Base-by-base conservation (phyloP, 495 filamentous ascomycete genomes). In the Penicillium chermesinum region DNA sequence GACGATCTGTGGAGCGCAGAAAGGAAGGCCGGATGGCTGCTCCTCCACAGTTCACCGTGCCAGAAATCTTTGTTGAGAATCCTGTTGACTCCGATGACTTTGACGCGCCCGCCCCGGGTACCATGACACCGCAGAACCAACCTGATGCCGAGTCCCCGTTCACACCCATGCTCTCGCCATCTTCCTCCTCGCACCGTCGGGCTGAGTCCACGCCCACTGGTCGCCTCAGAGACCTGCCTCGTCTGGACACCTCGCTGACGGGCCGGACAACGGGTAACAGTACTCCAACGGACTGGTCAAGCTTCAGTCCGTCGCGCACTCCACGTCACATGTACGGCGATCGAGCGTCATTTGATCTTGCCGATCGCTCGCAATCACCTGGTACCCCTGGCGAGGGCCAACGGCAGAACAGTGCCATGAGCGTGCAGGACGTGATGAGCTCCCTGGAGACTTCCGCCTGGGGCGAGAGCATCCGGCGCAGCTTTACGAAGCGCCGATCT, bases 391-490 rank as follows among this genome's bases (percentile, higher is more conserved):
- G n/a, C 37, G 3, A 38, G 38, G 4, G 35, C 56, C 12, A 57
- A 63, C 70, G 65, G 5, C 58, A 70, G 39, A 67, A 82, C 50
- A 91, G 86, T 59, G 71, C 78, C 20, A 86, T 91, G 47, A 88
- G 83, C 50, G 82, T 85, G 40, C 78, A 83, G 38, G 85, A 91
- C 60, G 85, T 93, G 49, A 80, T 90, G 68, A 78, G 87, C 45
- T 83, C 89, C 57, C 73, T 96, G 20, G 86, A 88, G 54, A 84
- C 88, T 52, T 93, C 89, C 33, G 87, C 84, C 15, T 96, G 91
- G 91, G 87, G 90, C 42, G 85, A 90, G 67, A 95, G 89, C 73
- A 88, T 96, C 41, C 76, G 89, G 49, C 79, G 89, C 46, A 95
- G 89, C 67, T 88, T 93, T 52, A 95, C 88, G 40, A 78, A 82